Conservation (phyloP, 2,329 filamentous ascomycete species). For the Cryoendolithus antarcticus region DNA sequence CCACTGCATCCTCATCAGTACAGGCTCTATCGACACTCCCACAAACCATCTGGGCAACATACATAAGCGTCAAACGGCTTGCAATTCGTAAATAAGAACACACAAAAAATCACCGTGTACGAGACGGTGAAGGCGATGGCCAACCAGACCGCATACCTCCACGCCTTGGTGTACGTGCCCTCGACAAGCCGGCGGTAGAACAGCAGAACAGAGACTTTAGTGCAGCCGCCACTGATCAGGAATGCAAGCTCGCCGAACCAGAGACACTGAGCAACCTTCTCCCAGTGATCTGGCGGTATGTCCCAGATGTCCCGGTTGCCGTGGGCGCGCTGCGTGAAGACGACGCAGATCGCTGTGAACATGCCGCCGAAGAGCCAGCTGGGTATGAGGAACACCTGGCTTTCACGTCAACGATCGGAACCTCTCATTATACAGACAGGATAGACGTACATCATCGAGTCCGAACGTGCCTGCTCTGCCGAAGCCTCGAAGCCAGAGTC, state of each 20-base stretch:
- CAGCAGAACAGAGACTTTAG: conserved; percentile 25
- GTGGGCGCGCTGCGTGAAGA: conserved; percentile 14
- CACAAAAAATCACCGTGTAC: conserved; percentile 27
- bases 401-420: not conserved
- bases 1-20: conserved; percentile 13
- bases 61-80: conserved; percentile 25
- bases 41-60: no score
- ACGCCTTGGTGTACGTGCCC: conserved; percentile 23
- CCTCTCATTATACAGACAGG: conserved; percentile 3
- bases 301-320: conserved; percentile 27
- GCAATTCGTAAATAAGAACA: conserved; percentile 26
- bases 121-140: conserved; percentile 26
- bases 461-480: conserved; percentile 17
- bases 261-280: conserved; percentile 13
- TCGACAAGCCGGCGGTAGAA: conserved; percentile 32
- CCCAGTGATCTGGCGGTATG: conserved; percentile 10
- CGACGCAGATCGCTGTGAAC: conserved; percentile 12
- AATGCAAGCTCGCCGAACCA: conserved; percentile 24
- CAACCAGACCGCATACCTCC: conserved; percentile 25
- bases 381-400: conserved; percentile 10
- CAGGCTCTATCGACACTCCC: no score
- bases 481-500: conserved; percentile 19
- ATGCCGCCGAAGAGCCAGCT: conserved; percentile 12
- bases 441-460: conserved; percentile 21
- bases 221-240: conserved; percentile 20